Evolutionary conservation across 495 filamentous ascomycete genomes (phyloP).

Genomic region (Penicillium maclennaniae): DNA sequence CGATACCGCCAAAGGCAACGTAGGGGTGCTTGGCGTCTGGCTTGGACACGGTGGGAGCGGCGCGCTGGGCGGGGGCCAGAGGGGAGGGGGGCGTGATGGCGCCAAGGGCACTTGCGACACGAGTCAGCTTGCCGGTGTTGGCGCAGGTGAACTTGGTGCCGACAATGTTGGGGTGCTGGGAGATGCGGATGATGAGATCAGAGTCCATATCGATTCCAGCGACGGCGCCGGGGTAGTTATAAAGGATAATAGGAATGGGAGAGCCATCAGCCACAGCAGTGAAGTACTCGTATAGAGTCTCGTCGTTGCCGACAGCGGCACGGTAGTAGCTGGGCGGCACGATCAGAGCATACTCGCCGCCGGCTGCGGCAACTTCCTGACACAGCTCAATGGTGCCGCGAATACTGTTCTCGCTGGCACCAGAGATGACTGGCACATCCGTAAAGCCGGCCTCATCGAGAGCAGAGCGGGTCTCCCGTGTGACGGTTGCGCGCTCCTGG

Average conservation of each 20-base stretch:
- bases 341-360: constrained; percentile 74
- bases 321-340: constrained; percentile 85
- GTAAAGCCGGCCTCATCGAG: constrained; percentile 76
- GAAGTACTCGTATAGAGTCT: constrained; percentile 73
- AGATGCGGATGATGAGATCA: constrained; percentile 77
- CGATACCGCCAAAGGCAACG: constrained; percentile 85
- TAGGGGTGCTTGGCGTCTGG: constrained; percentile 53
- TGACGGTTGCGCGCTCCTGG: constrained; percentile 71
- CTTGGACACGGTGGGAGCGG: constrained; percentile 31
- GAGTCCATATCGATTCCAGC: constrained; percentile 92
- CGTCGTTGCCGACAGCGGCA: constrained; percentile 66
- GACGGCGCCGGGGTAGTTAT: constrained; percentile 90
- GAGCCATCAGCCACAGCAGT: constrained; percentile 68
- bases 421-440: constrained; percentile 74
- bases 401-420: constrained; percentile 74
- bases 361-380: constrained; percentile 62
- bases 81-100: constrained; percentile 59
- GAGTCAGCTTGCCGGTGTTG: constrained; percentile 82
- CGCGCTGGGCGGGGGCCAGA: constrained; percentile 28
- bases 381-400: constrained; percentile 70
- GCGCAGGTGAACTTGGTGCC: constrained; percentile 92
- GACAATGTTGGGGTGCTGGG: constrained; percentile 76
- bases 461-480: constrained; percentile 73
- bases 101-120: constrained; percentile 72
- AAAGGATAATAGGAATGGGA: constrained; percentile 76